Evolutionary conservation across 192 early-diverging fungal genomes (phyloP), one percentile per base, ranked within the genome.

Genomic region (Coemansia interrupta): DNA sequence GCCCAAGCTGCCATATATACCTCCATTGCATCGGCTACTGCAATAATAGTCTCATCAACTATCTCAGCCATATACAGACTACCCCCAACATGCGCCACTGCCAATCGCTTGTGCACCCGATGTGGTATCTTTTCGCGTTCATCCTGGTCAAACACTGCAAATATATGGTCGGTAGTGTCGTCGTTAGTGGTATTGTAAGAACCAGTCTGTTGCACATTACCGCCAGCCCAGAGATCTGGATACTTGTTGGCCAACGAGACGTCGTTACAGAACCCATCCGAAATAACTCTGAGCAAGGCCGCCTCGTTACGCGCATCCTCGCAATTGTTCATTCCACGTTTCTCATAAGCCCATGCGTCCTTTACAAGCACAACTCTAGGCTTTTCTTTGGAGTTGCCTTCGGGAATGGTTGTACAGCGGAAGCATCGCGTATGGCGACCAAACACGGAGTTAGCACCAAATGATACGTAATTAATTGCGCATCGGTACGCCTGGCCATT

Each of bases 21-120:
- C 46, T 48, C 46, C 46, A 48, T 48, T 13, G 46, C 46, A 23
- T 48, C 46, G 10, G 46, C 46, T 48, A 23, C 46, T 48, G 46
- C 20, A 9, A 48, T 48, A 24, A 48, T 48, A 5, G 23, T 19
- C 20, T 48, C 46, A 9, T 48, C 46, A 3, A 48, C 46, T 19
- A 19, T 6, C 10, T 48, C 23, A 12, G 19, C 45, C 4, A 23
- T 20, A 22, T 7, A 3, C 22, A 47, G 19, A 22, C 5, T 20
- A 11, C 23, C 45, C 23, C 45, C 45, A 23, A 47, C 7, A 3
- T 3, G 45, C 17, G 6, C 45, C 45, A 47, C 23, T 5, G 45
- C 45, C 0, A 47, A 22, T 9, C 19, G 45, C 20, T 23, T 47
- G 7, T 47, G 45, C 45, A 47, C 17, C 9, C 45, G 19, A n/a